Base-by-base conservation (phyloP, 768 basidiomycete species). In the Hemileccinum rubropunctum region DNA sequence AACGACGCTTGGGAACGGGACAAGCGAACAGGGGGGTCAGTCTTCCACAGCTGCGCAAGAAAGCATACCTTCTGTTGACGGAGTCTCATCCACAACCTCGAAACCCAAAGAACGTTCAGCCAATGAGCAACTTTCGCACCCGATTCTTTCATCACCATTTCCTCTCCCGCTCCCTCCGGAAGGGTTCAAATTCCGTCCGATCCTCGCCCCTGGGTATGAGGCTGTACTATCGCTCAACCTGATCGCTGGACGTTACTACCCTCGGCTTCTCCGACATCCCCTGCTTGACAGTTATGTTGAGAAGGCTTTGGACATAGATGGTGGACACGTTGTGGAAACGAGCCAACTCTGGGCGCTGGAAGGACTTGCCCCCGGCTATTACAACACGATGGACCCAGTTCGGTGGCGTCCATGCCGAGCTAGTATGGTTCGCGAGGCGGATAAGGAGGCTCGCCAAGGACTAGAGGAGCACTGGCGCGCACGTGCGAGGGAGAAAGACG, bases 231-330 rank as follows among this genome's bases (percentile, higher is more conserved):
- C 82, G 3, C 73, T 91, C 36, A 79, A 81, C 32, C 71, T 90
- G 41, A 75, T 94, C 52, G 81, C 81, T 28, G 91, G 91, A 28
- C 76, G 91, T 48, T 93, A 93, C 64, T 93, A 93, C 62, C 86
- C 90, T 5, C 71, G 75, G 6, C 73, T 93, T 32, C 74, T 91
- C 20, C 61, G 71, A 18, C 87, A 90, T 59, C 86, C 86, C 1
- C 71, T 83, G 32, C 67, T 91, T 17, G 66, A 65, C 12, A 64
- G 69, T 4, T 58, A 57, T 18, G 59, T 86, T 3, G 59, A 69
- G 27, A 58, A 69, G 14, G 78, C 77, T 12, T 58, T 78, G 37
- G 50, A 63, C 32, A 58, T 64, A 11, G 70, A 73, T 13, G 57
- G 65, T 6, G 69, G 66, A n/a, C 71, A 67, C 34, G 53, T 78